Evolutionary conservation across 2,329 filamentous ascomycete species (phyloP), one percentile per base, ranked within the genome.

Genomic region (Passalora sequoiae): DNA sequence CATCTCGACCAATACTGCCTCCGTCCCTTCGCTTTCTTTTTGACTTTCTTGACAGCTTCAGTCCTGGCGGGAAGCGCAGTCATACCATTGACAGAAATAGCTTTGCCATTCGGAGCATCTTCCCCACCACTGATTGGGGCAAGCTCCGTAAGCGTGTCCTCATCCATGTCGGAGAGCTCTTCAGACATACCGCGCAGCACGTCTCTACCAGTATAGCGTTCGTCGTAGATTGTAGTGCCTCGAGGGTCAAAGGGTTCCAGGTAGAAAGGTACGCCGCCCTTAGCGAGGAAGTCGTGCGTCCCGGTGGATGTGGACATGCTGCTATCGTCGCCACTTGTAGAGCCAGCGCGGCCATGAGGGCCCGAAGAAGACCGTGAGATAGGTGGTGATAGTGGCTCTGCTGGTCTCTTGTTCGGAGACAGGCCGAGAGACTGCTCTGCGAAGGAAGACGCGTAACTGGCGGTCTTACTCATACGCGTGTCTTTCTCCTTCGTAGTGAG

Each of bases 191-290:
- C 78, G 21, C 80, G 73, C 53, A 80, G 69, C n/a, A 84, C 80
- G 43, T 89, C 84, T 24, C 82, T 76, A 2, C 83, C 86, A 0
- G 78, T 80, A 73, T 82, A 87, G 40, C 80, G 75, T 65, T 91
- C 85, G 52, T 84, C 83, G 43, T 86, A 73, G 7, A 91, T 78
- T 1, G 84, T 91, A 0, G 88, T 94, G 44, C 89, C 91, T 40
- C 80, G 59, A 42, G 86, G 84, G 39, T 92, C 80, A 60, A 94
- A 94, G 6, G 79, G 76, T 59, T 86, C 78, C 46, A 95, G 77
- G 64, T 94, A 95, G 88, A 89, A 96, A 6, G 87, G 80, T 9
- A 94, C 73, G 24, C 91, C 91, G 45, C 91, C 91, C 37, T 83
- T 75, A 2, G 76, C 76, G 40, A 63, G 58, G 24, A 60, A 50